Percentiles rank a stretch among this genome's conserved stretches.
Evolutionary conservation across 768 basidiomycete genomes (phyloP).

Genomic region (Boletales sp.): DNA sequence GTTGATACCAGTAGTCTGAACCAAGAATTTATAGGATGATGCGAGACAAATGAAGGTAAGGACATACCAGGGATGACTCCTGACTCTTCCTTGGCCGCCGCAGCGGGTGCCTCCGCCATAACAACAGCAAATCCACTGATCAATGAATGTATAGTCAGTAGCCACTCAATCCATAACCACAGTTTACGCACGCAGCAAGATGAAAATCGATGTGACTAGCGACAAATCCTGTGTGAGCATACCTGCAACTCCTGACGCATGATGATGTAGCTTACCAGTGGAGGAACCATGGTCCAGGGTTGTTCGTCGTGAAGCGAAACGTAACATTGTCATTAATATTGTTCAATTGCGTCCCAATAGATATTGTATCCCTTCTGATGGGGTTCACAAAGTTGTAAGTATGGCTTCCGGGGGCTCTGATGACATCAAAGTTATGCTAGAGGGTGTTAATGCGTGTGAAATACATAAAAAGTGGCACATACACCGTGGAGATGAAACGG

Average conservation of each 20-base stretch:
- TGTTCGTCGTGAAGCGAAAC: conserved; percentile 60
- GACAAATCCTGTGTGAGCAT: not conserved
- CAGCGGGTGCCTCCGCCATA: conserved; percentile 22
- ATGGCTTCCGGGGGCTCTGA: conserved; percentile 26
- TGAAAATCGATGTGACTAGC: conserved; percentile 31
- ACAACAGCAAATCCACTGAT: conserved; percentile 27
- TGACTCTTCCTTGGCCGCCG: conserved; percentile 9
- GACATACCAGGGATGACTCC: conserved; percentile 12
- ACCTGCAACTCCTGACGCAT: not conserved
- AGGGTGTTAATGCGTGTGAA: not conserved
- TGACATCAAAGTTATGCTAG: conserved; percentile 35
- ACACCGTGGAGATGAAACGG: conserved; percentile 31
- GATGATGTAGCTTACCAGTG: conserved; percentile 29
- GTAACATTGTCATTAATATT: conserved; percentile 43
- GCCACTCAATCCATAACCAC: not conserved
- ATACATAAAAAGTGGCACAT: not conserved
- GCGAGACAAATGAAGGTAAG: not conserved
- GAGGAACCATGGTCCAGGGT: conserved; percentile 56
- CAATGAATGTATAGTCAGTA: not conserved
- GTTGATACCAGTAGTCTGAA: conserved; percentile 18
- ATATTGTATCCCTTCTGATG: conserved; percentile 29
- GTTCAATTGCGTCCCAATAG: conserved; percentile 29
- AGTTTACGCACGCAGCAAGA: conserved; percentile 17
- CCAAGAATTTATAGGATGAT: not conserved
- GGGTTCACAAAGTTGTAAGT: conserved; percentile 34